Base-by-base conservation (phyloP, 2,329 filamentous ascomycete species). In the Lasiodiplodia citricola region DNA sequence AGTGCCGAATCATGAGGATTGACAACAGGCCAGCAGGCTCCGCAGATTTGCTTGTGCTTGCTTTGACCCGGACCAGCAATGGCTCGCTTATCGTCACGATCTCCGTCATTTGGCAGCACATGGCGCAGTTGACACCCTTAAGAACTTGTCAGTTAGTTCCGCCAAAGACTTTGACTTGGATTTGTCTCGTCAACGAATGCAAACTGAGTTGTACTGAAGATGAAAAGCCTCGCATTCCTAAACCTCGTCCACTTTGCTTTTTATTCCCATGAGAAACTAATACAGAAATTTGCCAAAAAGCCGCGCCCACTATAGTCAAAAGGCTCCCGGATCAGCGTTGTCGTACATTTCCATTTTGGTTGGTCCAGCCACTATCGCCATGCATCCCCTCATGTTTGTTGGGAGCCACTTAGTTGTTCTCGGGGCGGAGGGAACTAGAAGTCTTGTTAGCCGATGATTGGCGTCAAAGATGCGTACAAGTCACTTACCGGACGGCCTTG, bases 401-500 rank as follows among this genome's bases (percentile, higher is more conserved):
- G 21, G 8, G n/a, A 60, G n/a, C 21, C 28, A 52, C 31, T 68
- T 63, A 68, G 67, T 72, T 67, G 73, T 80, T 80, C 76, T 80
- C 79, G 52, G 79, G 79, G 67, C 79, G 77, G 66, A 80, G 77
- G 38, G 72, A 50, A 38, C 66, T 68, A 38, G 4, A 55, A 47
- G 23, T 3, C 44, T 50, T 13, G 35, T 68, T 13, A 58, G 51
- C 7, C 8, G n/a, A 58, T 10, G 13, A 21, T 2, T 21, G 7
- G 13, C 47, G 11, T 37, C 14, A 56, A 16, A 25, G 13, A n/a
- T 25, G 25, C 21, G 18, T 1, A 31, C 11, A 37, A 13, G 23
- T 38, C 41, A 63, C 66, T 63, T 68, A 75, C 74, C 95, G 92
- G 78, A 99, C 96, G 77, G 96, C 93, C 91, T 97, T 98, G 83